Percentiles rank a stretch among this genome's conserved stretches.
phyloP scores from a whole-genome alignment of 805 yeast genomes.

The Teunomyces gatunensis region DNA sequence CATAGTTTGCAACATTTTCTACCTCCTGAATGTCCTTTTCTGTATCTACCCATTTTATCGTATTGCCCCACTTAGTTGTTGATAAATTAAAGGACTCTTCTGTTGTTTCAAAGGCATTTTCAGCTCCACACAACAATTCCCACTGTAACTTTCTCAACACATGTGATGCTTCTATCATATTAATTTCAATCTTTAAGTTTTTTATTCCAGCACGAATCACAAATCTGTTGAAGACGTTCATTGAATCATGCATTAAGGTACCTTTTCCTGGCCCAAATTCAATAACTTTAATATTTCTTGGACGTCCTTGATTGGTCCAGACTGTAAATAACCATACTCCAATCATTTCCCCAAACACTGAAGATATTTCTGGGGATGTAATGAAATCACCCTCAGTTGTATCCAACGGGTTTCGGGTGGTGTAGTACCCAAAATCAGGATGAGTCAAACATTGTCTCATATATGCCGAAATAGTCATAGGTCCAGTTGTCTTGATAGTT shows the following conservation, averaged over 20 bases:
- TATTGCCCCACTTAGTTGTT: conserved; percentile 49
- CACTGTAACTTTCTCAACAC: conserved; percentile 59
- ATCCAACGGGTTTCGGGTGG: conserved; percentile 73
- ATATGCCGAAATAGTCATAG: conserved; percentile 66
- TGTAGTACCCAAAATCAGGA: conserved; percentile 76
- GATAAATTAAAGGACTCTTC: conserved; percentile 37
- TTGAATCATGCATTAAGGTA: conserved; percentile 66
- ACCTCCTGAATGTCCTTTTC: conserved; percentile 42
- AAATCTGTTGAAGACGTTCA: conserved; percentile 47
- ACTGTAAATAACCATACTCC: conserved; percentile 66
- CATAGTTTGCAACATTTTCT: conserved; percentile 48
- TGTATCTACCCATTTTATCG: conserved; percentile 59
- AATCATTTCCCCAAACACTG: conserved; percentile 81
- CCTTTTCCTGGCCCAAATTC: conserved; percentile 90
- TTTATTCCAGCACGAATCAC: conserved; percentile 13
- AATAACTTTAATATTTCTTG: conserved; percentile 50
- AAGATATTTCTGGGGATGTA: conserved; percentile 85
- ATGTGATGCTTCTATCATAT: conserved; percentile 70
- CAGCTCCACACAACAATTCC: conserved; percentile 43
- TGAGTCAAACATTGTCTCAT: conserved; percentile 82
- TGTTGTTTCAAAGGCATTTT: conserved; percentile 14
- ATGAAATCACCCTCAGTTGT: conserved; percentile 64
- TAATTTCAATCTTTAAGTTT: conserved; percentile 36
- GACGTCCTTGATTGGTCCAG: conserved; percentile 58
- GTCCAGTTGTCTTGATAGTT: conserved; percentile 68